Conservation (phyloP, 495 filamentous ascomycete species). For the Hamigera avellanea region DNA sequence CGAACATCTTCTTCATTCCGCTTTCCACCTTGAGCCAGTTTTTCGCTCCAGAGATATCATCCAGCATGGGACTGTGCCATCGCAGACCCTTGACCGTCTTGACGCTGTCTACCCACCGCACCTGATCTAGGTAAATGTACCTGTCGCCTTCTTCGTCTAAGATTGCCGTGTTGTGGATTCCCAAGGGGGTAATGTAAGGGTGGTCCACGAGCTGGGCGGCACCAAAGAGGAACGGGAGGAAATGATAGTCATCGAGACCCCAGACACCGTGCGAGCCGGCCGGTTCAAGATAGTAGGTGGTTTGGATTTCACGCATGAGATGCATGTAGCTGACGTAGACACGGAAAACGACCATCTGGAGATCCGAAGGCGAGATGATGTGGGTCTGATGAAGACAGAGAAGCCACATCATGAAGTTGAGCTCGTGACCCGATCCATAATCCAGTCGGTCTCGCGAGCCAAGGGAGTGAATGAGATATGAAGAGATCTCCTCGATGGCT, state of each 20-base stretch:
- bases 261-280: slow-evolving; percentile 93
- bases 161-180: slow-evolving; percentile 74
- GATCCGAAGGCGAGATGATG: slow-evolving; percentile 50
- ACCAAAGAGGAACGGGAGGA: slow-evolving; percentile 93
- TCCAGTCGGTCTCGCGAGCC: slow-evolving; percentile 85
- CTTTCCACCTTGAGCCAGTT: slow-evolving; percentile 87
- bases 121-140: slow-evolving; percentile 83
- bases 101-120: slow-evolving; percentile 85
- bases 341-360: slow-evolving; percentile 58
- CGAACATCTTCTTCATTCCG: slow-evolving; percentile 95
- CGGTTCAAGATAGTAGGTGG: slow-evolving; percentile 90
- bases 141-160: slow-evolving; percentile 77
- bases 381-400: slow-evolving; percentile 78
- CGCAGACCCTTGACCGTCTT: slow-evolving; percentile 93
- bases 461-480: slow-evolving; percentile 73
- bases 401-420: slow-evolving; percentile 93
- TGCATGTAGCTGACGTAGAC: slow-evolving; percentile 73
- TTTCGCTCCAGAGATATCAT: slow-evolving; percentile 90
- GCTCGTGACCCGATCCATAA: slow-evolving; percentile 93
- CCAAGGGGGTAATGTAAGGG: slow-evolving; percentile 72
- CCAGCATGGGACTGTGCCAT: slow-evolving; percentile 97
- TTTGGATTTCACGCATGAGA: slow-evolving; percentile 73
- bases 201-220: slow-evolving; percentile 85
- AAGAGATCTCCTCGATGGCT: slow-evolving; percentile 57
- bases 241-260: slow-evolving; percentile 95